Conservation (phyloP, 768 basidiomycete genomes). For the Termitomyces sp. region DNA sequence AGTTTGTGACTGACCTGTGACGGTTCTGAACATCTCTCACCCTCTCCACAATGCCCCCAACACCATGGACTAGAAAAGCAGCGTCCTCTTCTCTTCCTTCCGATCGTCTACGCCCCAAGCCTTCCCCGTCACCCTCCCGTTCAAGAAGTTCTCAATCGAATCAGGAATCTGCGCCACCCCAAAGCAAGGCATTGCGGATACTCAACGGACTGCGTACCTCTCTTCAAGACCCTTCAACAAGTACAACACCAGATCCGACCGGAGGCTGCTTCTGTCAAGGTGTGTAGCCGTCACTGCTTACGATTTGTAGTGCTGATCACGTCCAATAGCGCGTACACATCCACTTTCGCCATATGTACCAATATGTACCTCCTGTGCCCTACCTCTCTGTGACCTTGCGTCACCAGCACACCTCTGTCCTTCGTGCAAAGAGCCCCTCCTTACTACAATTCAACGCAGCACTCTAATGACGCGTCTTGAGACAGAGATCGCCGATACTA, state of each 20-base stretch:
- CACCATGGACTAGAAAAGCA: slow-evolving; percentile 41
- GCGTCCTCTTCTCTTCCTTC: slow-evolving; percentile 47
- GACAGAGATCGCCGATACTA: slow-evolving; percentile 38
- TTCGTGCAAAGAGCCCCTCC: slow-evolving; percentile 42
- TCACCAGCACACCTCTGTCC: slow-evolving; percentile 55
- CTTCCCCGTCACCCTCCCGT: slow-evolving; percentile 21
- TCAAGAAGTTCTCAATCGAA: slow-evolving; percentile 34
- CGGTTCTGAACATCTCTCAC: background rate
- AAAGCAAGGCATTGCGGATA: slow-evolving; percentile 46
- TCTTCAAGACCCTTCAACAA: slow-evolving; percentile 29
- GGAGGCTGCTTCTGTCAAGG: slow-evolving; percentile 75
- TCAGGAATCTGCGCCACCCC: slow-evolving; percentile 31
- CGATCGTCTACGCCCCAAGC: slow-evolving; percentile 46
- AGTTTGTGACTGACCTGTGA: background rate
- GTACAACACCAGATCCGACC: slow-evolving; percentile 46
- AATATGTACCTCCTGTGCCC: slow-evolving; percentile 56
- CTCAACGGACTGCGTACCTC: slow-evolving; percentile 49
- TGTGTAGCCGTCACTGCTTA: slow-evolving; percentile 20
- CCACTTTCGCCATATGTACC: slow-evolving; percentile 54
- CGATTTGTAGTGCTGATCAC: background rate
- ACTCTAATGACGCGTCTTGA: slow-evolving; percentile 45
- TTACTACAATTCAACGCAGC: slow-evolving; percentile 30
- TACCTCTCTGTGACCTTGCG: slow-evolving; percentile 62
- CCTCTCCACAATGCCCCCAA: slow-evolving; percentile 33
- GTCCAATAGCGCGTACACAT: slow-evolving; percentile 50